Conservation (phyloP, 2,329 filamentous ascomycete species). For the Biscogniauxia sp. region DNA sequence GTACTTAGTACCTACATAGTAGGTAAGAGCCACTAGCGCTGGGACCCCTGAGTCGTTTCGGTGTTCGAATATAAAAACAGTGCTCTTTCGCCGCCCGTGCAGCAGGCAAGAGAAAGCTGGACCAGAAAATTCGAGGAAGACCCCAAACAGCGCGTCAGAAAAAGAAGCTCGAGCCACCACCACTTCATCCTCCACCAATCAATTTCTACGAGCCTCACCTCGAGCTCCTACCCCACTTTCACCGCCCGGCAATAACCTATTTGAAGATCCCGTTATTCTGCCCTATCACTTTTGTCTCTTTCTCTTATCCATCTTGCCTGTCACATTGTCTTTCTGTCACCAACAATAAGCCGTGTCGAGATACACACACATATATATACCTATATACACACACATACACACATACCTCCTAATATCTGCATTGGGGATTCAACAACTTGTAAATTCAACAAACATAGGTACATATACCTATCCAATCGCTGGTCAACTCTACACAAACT, state of each 20-base stretch:
- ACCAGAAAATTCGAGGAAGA: conserved; percentile 1
- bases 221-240: conserved; percentile 25
- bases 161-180: conserved; percentile 23
- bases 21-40: neutral
- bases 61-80: conserved; percentile 30
- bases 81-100: conserved; percentile 28
- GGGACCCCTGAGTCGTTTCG: conserved; percentile 26
- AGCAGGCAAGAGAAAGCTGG: conserved; percentile 17
- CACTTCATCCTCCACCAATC: conserved; percentile 3
- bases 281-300: conserved; percentile 4
- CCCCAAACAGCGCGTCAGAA: conserved; percentile 17
- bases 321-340: neutral
- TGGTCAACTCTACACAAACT: neutral
- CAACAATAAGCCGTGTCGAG: neutral
- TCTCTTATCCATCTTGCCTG: neutral
- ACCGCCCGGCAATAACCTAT: conserved; percentile 26
- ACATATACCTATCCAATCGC: too few species aligned
- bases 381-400: neutral
- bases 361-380: neutral
- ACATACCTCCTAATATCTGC: neutral
- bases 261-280: conserved; percentile 6
- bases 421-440: neutral
- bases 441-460: too few species aligned
- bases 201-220: neutral
- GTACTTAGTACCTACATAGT: too few species aligned